Evolutionary conservation across 2,329 filamentous ascomycete species (phyloP).

Genomic region (Aspergillus nomiae): DNA sequence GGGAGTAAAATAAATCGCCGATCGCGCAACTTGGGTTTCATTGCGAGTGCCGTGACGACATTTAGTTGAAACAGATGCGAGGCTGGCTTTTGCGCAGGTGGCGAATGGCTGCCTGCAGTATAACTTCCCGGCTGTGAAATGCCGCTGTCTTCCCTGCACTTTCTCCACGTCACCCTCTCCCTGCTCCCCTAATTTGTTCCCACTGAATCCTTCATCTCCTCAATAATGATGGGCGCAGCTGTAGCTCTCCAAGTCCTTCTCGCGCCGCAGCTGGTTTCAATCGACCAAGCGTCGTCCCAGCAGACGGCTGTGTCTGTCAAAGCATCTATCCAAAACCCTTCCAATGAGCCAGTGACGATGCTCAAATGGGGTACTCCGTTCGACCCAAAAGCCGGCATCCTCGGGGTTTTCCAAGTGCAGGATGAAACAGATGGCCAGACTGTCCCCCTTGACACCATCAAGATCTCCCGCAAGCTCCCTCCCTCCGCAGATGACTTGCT

Average conservation of each 20-base stretch:
- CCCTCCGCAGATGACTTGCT: conserved; percentile 31
- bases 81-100: background rate
- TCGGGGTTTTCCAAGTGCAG: conserved; percentile 34
- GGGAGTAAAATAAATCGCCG: background rate
- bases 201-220: background rate
- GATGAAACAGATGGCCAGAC: conserved; percentile 24
- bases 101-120: background rate
- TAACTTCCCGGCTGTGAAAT: background rate
- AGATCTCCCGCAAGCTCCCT: conserved; percentile 38
- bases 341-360: conserved; percentile 31
- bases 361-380: conserved; percentile 42
- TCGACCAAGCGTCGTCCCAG: conserved; percentile 3
- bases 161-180: background rate
- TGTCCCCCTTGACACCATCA: conserved; percentile 33
- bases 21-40: background rate
- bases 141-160: background rate
- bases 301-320: conserved; percentile 25
- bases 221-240: conserved; percentile 19
- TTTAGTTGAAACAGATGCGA: background rate
- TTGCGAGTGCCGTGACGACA: background rate
- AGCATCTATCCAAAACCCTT: conserved; percentile 32
- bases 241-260: conserved; percentile 18
- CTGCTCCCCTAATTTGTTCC: background rate
- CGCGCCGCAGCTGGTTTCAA: background rate
- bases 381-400: conserved; percentile 32